Evolutionary conservation across 768 basidiomycete species (phyloP).

Genomic region (Daedalea quercina): DNA sequence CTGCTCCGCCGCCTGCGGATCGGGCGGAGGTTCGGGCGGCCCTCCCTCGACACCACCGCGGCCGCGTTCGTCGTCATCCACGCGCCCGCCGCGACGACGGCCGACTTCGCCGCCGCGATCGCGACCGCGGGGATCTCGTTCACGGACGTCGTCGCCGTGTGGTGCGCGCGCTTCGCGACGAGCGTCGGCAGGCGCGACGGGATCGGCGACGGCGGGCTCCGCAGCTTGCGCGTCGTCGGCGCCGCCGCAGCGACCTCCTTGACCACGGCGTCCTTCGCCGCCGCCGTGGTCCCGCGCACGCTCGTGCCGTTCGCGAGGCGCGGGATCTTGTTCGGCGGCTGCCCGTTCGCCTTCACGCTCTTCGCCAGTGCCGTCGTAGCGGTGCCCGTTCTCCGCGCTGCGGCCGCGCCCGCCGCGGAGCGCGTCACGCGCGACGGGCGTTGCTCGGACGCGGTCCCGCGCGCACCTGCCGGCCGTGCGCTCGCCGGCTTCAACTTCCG

Average conservation of each 20-base stretch:
- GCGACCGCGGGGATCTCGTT: slow-evolving; percentile 32
- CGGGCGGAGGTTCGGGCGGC: slow-evolving; percentile 66
- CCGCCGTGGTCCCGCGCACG: slow-evolving; percentile 46
- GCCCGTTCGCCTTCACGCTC: slow-evolving; percentile 22
- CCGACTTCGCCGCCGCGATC: slow-evolving; percentile 33
- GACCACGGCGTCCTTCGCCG: slow-evolving; percentile 25
- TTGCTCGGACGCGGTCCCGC: slow-evolving; percentile 63
- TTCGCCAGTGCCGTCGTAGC: slow-evolving; percentile 17
- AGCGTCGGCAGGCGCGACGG: slow-evolving; percentile 78
- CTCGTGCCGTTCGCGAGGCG: slow-evolving; percentile 33
- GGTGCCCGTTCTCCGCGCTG: slow-evolving; percentile 18
- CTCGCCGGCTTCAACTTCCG: slow-evolving; percentile 21
- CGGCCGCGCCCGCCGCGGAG: slow-evolving; percentile 48
- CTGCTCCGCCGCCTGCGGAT: slow-evolving; percentile 78
- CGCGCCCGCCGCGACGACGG: slow-evolving; percentile 39
- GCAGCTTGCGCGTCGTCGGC: slow-evolving; percentile 27
- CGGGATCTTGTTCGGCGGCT: slow-evolving; percentile 32
- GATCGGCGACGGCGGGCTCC: slow-evolving; percentile 53
- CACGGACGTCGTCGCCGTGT: slow-evolving; percentile 32
- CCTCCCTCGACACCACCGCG: slow-evolving; percentile 68
- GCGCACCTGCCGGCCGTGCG: slow-evolving; percentile 27
- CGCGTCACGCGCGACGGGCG: slow-evolving; percentile 70
- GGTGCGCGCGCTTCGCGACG: slow-evolving; percentile 43
- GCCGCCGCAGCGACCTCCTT: slow-evolving; percentile 23
- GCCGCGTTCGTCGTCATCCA: slow-evolving; percentile 75